Conservation (phyloP, 441 rosid genomes). For the Isatis lusitanica region DNA sequence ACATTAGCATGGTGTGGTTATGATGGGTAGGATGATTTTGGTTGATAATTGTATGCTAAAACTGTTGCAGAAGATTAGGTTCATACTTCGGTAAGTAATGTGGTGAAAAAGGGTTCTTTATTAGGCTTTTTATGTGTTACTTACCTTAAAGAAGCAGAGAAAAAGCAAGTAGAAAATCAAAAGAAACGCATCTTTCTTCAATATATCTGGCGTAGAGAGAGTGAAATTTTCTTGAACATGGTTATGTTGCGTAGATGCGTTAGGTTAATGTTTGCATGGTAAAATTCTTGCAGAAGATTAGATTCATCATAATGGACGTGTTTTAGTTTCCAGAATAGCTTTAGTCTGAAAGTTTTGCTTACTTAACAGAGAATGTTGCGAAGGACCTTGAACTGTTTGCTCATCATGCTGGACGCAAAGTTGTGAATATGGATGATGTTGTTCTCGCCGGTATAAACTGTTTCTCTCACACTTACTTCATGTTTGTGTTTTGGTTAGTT, state of each 20-base stretch:
- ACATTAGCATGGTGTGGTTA: no score
- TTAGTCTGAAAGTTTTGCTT: conserved; percentile 12
- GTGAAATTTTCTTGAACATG: neutral
- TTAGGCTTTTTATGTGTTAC: neutral
- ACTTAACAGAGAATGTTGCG: conserved; percentile 64
- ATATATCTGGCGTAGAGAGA: no score
- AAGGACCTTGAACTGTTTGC: conserved; percentile 84
- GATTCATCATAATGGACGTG: neutral
- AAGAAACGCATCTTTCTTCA: neutral
- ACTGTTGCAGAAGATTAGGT: no score
- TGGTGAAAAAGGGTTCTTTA: neutral
- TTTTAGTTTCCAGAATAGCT: neutral
- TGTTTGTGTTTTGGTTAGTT: neutral
- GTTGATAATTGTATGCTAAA: no score
- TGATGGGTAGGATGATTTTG: no score
- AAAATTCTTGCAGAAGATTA: neutral
- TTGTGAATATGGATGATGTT: conserved; percentile 81
- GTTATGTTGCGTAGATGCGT: neutral
- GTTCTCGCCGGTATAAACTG: conserved; percentile 57
- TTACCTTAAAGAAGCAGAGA: neutral
- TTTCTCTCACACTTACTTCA: neutral
- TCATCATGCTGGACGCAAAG: conserved; percentile 87
- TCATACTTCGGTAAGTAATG: no score
- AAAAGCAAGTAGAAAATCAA: neutral
- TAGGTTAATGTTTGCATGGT: neutral